Evolutionary conservation across 2,329 filamentous ascomycete species (phyloP).

Genomic region (Esteya vermicola): DNA sequence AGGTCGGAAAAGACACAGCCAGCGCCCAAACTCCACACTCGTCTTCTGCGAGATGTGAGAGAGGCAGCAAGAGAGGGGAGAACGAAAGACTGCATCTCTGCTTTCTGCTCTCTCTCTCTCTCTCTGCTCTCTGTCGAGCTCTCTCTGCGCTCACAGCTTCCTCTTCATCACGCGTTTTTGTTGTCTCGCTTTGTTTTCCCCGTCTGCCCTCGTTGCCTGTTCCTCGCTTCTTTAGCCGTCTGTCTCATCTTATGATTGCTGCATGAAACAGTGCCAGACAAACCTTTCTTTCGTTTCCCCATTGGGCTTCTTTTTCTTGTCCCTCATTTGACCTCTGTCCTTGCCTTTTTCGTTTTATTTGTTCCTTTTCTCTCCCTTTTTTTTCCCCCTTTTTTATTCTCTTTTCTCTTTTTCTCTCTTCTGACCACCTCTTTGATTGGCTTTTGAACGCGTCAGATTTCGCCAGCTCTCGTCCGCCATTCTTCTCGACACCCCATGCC

Average conservation of each 20-base stretch:
- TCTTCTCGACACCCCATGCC: too few relatives aligned
- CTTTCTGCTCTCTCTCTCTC: constrained; percentile 4
- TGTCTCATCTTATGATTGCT: not conserved
- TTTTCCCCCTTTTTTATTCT: not conserved
- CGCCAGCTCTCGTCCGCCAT: too few relatives aligned
- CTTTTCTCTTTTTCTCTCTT: too few relatives aligned
- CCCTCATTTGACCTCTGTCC: not conserved
- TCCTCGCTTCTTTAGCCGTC: not conserved
- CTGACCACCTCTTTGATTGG: too few relatives aligned
- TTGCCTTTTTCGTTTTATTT: not conserved
- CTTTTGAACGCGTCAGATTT: too few relatives aligned
- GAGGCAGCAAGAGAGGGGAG: constrained; percentile 2
- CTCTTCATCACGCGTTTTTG: not conserved
- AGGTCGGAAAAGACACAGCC: not conserved
- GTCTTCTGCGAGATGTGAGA: constrained; percentile 3
- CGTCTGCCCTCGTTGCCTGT: not conserved
- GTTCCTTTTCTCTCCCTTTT: not conserved
- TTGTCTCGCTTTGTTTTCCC: not conserved
- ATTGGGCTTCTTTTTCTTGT: not conserved
- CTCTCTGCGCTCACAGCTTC: not conserved
- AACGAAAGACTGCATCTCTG: constrained; percentile 2
- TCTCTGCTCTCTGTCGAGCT: not conserved
- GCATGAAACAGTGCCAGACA: not conserved
- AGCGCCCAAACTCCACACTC: constrained; percentile 2
- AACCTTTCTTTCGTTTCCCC: not conserved